A percentile compares a stretch with the other conserved stretches of the same genome.
Conservation (phyloP, 2,329 filamentous ascomycete species). For the Amesomyces nigricolor region DNA sequence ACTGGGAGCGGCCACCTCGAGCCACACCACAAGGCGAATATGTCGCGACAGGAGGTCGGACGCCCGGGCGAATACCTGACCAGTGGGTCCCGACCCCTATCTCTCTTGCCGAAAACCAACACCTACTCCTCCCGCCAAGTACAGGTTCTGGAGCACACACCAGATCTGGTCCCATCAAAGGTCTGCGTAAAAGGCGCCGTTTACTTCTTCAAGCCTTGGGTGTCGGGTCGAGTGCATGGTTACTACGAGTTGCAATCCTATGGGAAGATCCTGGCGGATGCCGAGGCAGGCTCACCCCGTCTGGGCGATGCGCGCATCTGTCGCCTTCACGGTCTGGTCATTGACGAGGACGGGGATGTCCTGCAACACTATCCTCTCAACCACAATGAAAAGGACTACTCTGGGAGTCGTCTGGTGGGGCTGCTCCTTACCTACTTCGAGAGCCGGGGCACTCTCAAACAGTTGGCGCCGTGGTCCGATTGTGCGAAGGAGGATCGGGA, state of each 20-base stretch:
- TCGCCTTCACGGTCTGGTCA: conserved; percentile 7
- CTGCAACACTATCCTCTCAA: conserved; percentile 9
- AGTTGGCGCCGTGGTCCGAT: conserved; percentile 4
- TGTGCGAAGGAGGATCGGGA: conserved; percentile 7
- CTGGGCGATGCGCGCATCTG: conserved; percentile 8
- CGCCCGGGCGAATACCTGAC: too few species aligned
- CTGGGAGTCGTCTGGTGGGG: conserved; percentile 2
- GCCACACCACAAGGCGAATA: too few species aligned
- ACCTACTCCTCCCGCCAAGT: background rate
- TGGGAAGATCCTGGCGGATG: conserved; percentile 3
- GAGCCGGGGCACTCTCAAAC: conserved; percentile 2
- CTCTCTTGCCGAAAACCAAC: background rate
- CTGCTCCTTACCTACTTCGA: conserved; percentile 6
- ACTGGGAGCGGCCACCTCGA: too few species aligned
- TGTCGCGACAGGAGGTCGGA: too few species aligned
- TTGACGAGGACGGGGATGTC: conserved; percentile 6
- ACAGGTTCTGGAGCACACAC: background rate
- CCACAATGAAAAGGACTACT: background rate
- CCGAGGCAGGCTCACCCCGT: conserved; percentile 7
- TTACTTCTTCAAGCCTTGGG: conserved; percentile 3
- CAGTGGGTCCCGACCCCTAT: too few species aligned
- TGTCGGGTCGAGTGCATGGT: background rate
- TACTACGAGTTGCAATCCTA: conserved; percentile 2
- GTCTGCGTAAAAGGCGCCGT: background rate
- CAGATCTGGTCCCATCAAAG: background rate